Percentiles rank a stretch among this genome's conserved stretches.
Conservation (phyloP, 2,329 filamentous ascomycete genomes). For the Byssochlamys sp. region DNA sequence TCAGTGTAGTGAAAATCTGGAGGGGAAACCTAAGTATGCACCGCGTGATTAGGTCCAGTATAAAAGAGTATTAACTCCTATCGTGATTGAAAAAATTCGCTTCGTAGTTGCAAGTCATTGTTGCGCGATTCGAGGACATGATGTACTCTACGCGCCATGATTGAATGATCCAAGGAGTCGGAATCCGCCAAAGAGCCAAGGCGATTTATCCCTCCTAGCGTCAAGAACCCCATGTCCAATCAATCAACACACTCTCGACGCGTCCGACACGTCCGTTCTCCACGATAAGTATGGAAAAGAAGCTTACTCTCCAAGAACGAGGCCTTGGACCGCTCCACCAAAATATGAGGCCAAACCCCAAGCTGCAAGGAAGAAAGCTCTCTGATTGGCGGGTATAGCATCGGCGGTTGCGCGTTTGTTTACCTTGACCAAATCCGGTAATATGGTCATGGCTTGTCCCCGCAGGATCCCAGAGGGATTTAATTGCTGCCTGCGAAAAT, state of each 20-base stretch:
- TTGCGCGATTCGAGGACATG: neutral
- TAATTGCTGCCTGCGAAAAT: constrained; percentile 1
- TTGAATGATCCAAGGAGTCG: neutral
- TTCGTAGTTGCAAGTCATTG: neutral
- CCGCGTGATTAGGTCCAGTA: too few species aligned
- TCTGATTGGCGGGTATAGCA: neutral
- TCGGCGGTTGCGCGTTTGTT: constrained; percentile 3
- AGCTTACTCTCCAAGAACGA: neutral
- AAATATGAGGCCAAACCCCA: neutral
- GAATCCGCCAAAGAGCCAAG: neutral
- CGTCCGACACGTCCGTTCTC: constrained; percentile 1
- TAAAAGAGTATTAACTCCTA: too few species aligned
- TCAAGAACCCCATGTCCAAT: neutral
- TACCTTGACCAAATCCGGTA: constrained; percentile 6
- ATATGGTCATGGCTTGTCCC: constrained; percentile 1
- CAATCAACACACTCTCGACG: constrained; percentile 1
- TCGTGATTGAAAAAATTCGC: too few species aligned
- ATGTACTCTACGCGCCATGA: neutral
- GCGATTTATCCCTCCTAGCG: neutral
- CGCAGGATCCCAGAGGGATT: neutral
- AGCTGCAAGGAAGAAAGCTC: neutral
- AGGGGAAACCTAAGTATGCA: too few species aligned
- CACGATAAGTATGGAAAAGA: neutral
- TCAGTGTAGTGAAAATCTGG: too few species aligned
- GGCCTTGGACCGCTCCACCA: neutral